These are phyloP conservation scores for Yamadazyma dushanensis DNA, from an alignment of 1,139 yeast genomes.

Conservation along the genomic window DNA sequence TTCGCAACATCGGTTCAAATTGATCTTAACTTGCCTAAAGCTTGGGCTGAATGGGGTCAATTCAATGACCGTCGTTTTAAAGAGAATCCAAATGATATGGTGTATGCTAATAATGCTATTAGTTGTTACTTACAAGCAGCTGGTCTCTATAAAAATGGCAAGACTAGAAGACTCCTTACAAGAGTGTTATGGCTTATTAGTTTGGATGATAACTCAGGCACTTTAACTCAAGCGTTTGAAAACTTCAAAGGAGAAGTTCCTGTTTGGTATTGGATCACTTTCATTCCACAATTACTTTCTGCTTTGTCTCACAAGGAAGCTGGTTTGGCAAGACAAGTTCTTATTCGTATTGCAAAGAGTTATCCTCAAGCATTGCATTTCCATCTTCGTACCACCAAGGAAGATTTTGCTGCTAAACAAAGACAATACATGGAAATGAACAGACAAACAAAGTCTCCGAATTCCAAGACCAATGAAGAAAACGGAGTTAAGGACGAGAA, in stretches of 20 bases:
- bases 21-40: slow-evolving; percentile 90
- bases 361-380: slow-evolving; percentile 97
- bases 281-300: slow-evolving; percentile 89
- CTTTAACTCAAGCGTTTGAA: slow-evolving; percentile 84
- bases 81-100: slow-evolving; percentile 79
- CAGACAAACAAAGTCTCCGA: slow-evolving; percentile 26
- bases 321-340: slow-evolving; percentile 77
- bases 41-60: slow-evolving; percentile 99
- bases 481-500: slow-evolving; percentile 13
- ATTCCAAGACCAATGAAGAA: slow-evolving; percentile 10
- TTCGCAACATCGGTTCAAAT: slow-evolving; percentile 97
- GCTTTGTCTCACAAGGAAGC: slow-evolving; percentile 92
- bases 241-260: slow-evolving; percentile 95
- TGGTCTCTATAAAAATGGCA: slow-evolving; percentile 89
- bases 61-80: slow-evolving; percentile 88
- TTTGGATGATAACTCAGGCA: slow-evolving; percentile 81
- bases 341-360: slow-evolving; percentile 89
- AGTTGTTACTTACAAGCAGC: slow-evolving; percentile 98
- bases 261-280: slow-evolving; percentile 99
- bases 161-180: slow-evolving; percentile 83
- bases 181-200: slow-evolving; percentile 92
- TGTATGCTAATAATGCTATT: slow-evolving; percentile 89
- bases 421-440: slow-evolving; percentile 70
- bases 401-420: slow-evolving; percentile 86
- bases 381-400: slow-evolving; percentile 92